Conservation (phyloP, 192 early-diverging fungal species). For the Backusella sp. region DNA sequence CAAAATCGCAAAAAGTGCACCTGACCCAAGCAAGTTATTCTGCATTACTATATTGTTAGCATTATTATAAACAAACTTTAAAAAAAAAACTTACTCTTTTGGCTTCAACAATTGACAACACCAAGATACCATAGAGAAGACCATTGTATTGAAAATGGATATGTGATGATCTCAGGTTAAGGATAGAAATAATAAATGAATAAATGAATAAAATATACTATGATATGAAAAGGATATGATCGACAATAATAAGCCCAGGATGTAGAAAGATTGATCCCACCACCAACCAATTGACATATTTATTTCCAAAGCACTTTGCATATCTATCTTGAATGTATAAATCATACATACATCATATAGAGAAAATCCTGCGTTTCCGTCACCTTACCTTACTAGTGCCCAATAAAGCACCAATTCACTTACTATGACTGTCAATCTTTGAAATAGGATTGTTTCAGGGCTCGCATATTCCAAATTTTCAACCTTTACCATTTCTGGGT, state of each 20-base stretch:
- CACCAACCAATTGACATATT: conserved; percentile 41
- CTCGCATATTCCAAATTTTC: conserved; percentile 66
- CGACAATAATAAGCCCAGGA: conserved; percentile 81
- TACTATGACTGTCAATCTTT: conserved; percentile 77
- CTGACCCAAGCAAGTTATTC: conserved; percentile 63
- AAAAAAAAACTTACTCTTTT: conserved; percentile 48
- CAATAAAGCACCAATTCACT: conserved; percentile 79
- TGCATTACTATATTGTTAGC: conserved; percentile 21
- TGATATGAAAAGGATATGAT: conserved; percentile 50
- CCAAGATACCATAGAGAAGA: conserved; percentile 82
- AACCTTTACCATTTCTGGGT: conserved; percentile 77
- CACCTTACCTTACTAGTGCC: conserved; percentile 55
- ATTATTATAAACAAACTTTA: no score
- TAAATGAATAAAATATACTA: no score
- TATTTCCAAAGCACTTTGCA: conserved; percentile 20
- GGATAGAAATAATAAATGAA: no score
- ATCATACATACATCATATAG: neutral
- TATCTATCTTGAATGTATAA: conserved; percentile 12
- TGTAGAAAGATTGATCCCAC: conserved; percentile 63
- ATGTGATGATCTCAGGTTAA: no score
- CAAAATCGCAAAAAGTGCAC: conserved; percentile 78
- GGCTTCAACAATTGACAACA: conserved; percentile 75
- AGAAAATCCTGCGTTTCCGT: neutral
- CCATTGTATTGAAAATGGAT: conserved; percentile 99
- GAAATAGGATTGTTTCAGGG: conserved; percentile 73